Percentiles rank a stretch among this genome's conserved stretches.
Evolutionary conservation across 1,284 basidiomycete species (phyloP).

Genomic region (Mycena sp.): DNA sequence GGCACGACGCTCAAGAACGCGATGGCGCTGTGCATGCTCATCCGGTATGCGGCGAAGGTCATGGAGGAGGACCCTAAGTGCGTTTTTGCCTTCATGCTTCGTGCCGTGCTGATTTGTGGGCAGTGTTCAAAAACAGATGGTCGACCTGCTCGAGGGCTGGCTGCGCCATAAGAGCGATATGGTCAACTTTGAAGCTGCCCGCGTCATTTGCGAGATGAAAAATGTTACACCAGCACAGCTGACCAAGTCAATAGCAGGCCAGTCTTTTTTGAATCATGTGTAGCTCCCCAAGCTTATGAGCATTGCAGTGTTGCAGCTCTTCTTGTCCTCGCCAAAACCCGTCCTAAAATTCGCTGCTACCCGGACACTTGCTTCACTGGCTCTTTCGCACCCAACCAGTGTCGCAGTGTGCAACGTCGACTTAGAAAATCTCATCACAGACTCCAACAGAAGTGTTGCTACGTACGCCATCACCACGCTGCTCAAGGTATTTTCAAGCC

Average conservation of each 20-base stretch:
- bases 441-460: slow-evolving; percentile 95
- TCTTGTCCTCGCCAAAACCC: slow-evolving; percentile 93
- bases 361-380: slow-evolving; percentile 91
- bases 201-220: slow-evolving; percentile 97
- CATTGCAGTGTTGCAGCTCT: slow-evolving; percentile 84
- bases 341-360: slow-evolving; percentile 98
- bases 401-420: slow-evolving; percentile 97
- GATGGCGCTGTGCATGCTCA: slow-evolving; percentile 99
- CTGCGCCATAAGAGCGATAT: slow-evolving; percentile 99
- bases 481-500: slow-evolving; percentile 75
- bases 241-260: slow-evolving; percentile 88
- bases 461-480: slow-evolving; percentile 99
- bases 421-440: slow-evolving; percentile 97
- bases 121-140: slow-evolving; percentile 91
- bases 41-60: slow-evolving; percentile 96
- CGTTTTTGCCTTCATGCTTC: slow-evolving; percentile 39
- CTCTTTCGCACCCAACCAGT: slow-evolving; percentile 83
- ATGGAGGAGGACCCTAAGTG: slow-evolving; percentile 99
- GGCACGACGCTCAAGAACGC: slow-evolving; percentile 91
- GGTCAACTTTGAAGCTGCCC: slow-evolving; percentile 99
- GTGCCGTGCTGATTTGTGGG: background rate
- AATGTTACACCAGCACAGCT: slow-evolving; percentile 83
- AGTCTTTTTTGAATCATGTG: slow-evolving; percentile 35
- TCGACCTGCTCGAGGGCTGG: slow-evolving; percentile 95
- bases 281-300: slow-evolving; percentile 14